Evolutionary conservation across 164 flowering plant genomes (phyloP).

Genomic region (Warburgia ugandensis): DNA sequence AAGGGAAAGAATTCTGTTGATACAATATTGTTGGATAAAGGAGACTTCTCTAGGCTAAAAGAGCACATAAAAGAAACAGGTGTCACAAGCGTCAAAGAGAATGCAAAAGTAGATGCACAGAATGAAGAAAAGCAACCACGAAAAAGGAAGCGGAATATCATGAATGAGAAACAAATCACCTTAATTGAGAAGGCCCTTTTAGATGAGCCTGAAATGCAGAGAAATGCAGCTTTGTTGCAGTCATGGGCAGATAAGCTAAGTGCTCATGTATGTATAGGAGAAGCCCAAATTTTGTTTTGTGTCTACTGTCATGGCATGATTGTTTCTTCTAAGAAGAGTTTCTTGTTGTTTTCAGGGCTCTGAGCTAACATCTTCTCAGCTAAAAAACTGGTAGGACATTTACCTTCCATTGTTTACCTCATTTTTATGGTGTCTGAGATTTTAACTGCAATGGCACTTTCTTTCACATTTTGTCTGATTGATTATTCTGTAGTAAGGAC

Average conservation of each 20-base stretch:
- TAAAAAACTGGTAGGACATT: conserved; percentile 75
- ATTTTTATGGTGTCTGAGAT: background rate
- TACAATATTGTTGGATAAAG: conserved; percentile 28
- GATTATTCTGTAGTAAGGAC: too few relatives aligned
- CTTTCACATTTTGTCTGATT: too few relatives aligned
- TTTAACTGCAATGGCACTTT: too few relatives aligned
- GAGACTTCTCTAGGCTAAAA: conserved; percentile 22
- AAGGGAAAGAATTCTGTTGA: conserved; percentile 39
- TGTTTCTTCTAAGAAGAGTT: conserved; percentile 10
- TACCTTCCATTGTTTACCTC: background rate
- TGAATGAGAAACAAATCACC: conserved; percentile 73
- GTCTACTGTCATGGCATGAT: background rate
- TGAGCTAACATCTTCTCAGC: conserved; percentile 77
- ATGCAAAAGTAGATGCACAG: conserved; percentile 41
- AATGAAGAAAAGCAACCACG: conserved; percentile 57
- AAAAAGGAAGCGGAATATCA: conserved; percentile 80
- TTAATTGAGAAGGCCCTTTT: conserved; percentile 70
- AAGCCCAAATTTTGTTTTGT: background rate
- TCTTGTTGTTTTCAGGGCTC: conserved; percentile 63
- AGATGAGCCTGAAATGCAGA: conserved; percentile 92
- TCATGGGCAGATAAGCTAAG: conserved; percentile 83
- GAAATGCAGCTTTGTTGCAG: conserved; percentile 57
- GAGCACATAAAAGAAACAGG: conserved; percentile 32
- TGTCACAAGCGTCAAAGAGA: conserved; percentile 27
- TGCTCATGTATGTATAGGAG: conserved; percentile 43